These are phyloP conservation scores for Candida pseudofarinosa DNA, from an alignment of 805 yeast genomes.

Conservation along the genomic window DNA sequence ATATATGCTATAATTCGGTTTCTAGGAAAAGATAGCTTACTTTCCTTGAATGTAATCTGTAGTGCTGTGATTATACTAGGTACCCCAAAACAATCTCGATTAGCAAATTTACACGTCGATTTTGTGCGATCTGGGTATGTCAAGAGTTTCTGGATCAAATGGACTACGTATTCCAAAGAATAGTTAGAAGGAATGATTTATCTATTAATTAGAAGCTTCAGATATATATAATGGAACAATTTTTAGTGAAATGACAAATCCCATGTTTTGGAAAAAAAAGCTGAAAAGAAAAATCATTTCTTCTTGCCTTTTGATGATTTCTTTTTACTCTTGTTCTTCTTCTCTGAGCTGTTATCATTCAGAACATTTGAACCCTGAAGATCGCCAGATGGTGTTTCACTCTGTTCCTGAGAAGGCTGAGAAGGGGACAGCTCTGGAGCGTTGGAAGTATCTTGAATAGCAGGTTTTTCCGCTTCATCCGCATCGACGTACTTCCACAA, in stretches of 20 bases:
- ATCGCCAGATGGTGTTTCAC: neutral
- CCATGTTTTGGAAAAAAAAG: too few species aligned
- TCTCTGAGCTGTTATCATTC: neutral
- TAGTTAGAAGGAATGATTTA: neutral
- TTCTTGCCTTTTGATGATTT: constrained; percentile 1
- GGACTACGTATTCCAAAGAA: neutral
- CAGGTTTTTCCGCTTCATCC: neutral
- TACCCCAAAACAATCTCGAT: neutral
- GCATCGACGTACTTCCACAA: constrained; percentile 29
- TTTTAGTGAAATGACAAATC: too few species aligned
- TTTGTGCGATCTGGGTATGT: neutral
- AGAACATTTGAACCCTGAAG: neutral
- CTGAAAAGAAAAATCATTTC: neutral
- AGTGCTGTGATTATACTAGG: neutral
- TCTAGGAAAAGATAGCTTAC: neutral
- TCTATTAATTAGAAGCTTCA: neutral
- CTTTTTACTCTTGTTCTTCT: neutral
- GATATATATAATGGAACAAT: neutral
- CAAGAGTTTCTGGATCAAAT: neutral
- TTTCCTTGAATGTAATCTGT: neutral
- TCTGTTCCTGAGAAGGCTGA: constrained; percentile 3
- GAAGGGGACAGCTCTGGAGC: constrained; percentile 1
- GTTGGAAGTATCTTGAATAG: neutral
- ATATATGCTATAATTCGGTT: neutral
- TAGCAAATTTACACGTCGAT: neutral